Evolutionary conservation across 2,329 filamentous ascomycete species (phyloP), one percentile per base, ranked within the genome.

Genomic region (Fusarium keratoplasticum): DNA sequence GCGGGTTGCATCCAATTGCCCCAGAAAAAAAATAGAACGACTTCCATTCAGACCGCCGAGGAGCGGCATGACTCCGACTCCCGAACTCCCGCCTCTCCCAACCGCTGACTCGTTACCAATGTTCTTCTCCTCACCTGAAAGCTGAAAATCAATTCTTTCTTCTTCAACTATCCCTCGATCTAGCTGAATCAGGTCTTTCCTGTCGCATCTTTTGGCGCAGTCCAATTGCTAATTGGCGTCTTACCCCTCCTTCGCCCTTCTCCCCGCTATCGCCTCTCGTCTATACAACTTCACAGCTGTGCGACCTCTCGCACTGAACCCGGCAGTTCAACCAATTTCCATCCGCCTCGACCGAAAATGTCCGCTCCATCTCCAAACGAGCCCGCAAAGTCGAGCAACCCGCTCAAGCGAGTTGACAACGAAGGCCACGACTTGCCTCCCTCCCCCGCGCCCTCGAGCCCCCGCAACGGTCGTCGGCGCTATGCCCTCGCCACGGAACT

Each of bases 401-500:
- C 84, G 33, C 73, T 86, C 65, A 88, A 87, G 84, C 88, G 90
- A 76, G 87, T 95, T 73, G 95, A 97, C 81, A 87, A 95, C 68
- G 93, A 96, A 79, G 95, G 95, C 47, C 93, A 97, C 84, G 87
- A 95, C 79, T 87, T 98, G 61, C 95, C 95, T 61, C 95, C 95
- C 1, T 98, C 96, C 9, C 96, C 96, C 2, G 95, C 96, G 27
- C 95, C 96, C 3, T 98, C 96, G 18, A 98, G 93, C 80, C 96
- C 96, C 27, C 90, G 92, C 81, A 93, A 92, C 81, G 95, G 95
- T 73, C 91, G 93, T 76, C 86, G 88, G 52, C 94, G 95, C 77
- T 99, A 98, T 84, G 95, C 95, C 54, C 90, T 99, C 70, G 96
- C 96, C 67, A 99, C 96, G 6, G 96, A 99, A 85, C 87, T 99